phyloP scores from a whole-genome alignment of 345 rosid genomes.

The Aegle marmelos region DNA sequence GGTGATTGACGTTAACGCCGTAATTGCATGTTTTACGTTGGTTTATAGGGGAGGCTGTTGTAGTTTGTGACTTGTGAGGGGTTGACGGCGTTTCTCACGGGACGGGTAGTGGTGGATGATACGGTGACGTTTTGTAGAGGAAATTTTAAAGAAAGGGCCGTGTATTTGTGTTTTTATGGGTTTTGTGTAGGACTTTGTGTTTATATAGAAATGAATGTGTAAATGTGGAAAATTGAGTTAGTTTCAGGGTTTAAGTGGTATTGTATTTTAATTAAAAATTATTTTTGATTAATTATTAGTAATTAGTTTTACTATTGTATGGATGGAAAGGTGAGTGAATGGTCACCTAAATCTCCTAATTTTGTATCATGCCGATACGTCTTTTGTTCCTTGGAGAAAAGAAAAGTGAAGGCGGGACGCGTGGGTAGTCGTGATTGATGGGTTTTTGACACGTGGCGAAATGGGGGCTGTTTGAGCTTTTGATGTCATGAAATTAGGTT shows the following conservation, averaged over 20 bases:
- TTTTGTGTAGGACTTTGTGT: neutral
- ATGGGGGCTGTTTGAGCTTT: conserved; percentile 12
- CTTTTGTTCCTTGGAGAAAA: conserved; percentile 7
- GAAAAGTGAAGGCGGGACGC: neutral
- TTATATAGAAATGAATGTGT: conserved; percentile 7
- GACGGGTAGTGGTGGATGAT: neutral
- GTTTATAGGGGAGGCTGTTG: neutral
- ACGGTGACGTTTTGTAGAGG: neutral
- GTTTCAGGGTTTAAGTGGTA: neutral
- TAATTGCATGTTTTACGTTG: neutral
- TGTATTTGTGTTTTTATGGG: neutral
- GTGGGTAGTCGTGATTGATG: conserved; percentile 11
- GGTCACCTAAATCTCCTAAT: conserved; percentile 70
- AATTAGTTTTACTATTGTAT: neutral
- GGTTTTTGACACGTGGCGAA: conserved; percentile 26
- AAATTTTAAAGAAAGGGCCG: neutral
- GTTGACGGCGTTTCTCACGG: neutral
- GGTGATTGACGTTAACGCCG: neutral
- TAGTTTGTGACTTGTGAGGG: neutral
- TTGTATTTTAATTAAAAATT: neutral
- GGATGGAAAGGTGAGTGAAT: conserved; percentile 33
- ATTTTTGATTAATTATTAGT: neutral
- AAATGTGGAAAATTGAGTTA: neutral
- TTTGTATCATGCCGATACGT: conserved; percentile 19
- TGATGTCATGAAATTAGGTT: conserved; percentile 31